A percentile compares a stretch with the other conserved stretches of the same genome.
Evolutionary conservation across 306 rosid species (phyloP).

Genomic region (Cucurbita moschata): DNA sequence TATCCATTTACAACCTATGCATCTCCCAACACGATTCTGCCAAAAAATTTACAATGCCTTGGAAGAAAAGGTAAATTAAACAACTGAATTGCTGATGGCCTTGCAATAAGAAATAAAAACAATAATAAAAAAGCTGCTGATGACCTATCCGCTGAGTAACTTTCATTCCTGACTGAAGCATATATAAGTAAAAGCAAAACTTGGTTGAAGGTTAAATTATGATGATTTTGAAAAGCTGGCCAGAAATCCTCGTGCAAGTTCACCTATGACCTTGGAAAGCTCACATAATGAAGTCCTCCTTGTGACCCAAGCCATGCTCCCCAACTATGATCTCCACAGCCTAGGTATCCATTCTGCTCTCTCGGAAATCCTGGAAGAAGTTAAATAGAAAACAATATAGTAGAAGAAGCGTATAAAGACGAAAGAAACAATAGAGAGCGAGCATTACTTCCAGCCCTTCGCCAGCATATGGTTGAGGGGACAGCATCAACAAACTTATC

Average conservation of each 20-base stretch:
- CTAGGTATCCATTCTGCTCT: constrained; percentile 9
- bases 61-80: neutral
- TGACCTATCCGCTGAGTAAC: neutral
- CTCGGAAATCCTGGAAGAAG: constrained; percentile 16
- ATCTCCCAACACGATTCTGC: neutral
- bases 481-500: constrained; percentile 49
- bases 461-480: constrained; percentile 62
- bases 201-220: neutral
- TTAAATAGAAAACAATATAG: constrained; percentile 7
- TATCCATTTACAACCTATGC: neutral
- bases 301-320: constrained; percentile 83
- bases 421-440: constrained; percentile 3
- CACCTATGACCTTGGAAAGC: constrained; percentile 19
- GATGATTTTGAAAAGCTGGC: neutral
- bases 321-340: constrained; percentile 6
- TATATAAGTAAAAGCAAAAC: neutral
- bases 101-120: neutral
- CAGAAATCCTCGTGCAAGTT: neutral
- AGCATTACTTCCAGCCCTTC: constrained; percentile 14
- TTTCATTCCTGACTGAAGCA: neutral
- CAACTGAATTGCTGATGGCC: neutral
- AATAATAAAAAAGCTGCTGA: neutral
- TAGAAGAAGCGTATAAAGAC: constrained; percentile 1
- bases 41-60: neutral
- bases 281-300: constrained; percentile 58